Evolutionary conservation across 306 rosid species (phyloP).

Genomic region (Psophocarpus tetragonolobus): DNA sequence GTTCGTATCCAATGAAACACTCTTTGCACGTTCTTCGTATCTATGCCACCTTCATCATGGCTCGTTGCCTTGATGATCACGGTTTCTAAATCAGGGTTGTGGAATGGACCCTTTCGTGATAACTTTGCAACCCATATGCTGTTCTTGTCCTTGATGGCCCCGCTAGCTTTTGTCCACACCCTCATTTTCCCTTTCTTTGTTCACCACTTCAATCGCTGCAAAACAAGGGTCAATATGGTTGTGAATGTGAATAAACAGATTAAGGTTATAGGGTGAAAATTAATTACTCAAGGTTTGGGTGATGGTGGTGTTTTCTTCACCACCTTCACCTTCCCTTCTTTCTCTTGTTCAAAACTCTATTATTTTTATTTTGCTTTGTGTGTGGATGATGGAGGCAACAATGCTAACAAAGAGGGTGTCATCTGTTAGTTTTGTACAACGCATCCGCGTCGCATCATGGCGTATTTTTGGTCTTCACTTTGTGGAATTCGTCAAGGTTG

Average conservation of each 20-base stretch:
- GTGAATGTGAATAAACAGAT: too few species aligned
- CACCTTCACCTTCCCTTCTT: slow-evolving; percentile 25
- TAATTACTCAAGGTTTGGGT: neutral
- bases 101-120: slow-evolving; percentile 42
- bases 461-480: neutral
- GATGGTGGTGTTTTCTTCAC: neutral
- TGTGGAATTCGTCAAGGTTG: slow-evolving; percentile 24
- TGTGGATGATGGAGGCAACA: neutral
- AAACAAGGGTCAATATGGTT: neutral
- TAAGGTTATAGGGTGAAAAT: too few species aligned
- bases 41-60: slow-evolving; percentile 62
- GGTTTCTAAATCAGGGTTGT: slow-evolving; percentile 65
- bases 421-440: neutral
- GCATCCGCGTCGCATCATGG: neutral
- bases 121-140: slow-evolving; percentile 68
- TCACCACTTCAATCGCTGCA: neutral
- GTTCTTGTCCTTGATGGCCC: slow-evolving; percentile 70
- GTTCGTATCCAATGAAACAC: slow-evolving; percentile 70
- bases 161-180: slow-evolving; percentile 63
- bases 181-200: slow-evolving; percentile 47
- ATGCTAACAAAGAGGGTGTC: neutral
- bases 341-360: neutral
- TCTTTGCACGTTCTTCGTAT: slow-evolving; percentile 62
- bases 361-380: neutral
- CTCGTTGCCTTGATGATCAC: slow-evolving; percentile 78